phyloP scores from a whole-genome alignment of 106 monocot species.

The Dioscorea dumetorum region DNA sequence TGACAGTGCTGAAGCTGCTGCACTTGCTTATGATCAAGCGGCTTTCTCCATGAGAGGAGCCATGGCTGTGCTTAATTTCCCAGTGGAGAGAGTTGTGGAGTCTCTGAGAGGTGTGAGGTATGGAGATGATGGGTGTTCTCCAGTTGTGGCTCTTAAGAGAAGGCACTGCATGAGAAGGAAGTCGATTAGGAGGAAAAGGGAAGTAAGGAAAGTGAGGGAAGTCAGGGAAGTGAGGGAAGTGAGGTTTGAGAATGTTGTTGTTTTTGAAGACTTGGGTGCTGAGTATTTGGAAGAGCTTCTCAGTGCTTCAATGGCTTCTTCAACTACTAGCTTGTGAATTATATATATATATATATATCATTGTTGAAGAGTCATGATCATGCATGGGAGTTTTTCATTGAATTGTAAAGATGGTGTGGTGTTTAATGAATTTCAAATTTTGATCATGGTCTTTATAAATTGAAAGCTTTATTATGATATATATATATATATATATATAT shows the following conservation, averaged over 20 bases:
- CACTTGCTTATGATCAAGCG: conserved; percentile 35
- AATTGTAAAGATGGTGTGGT: too few species aligned
- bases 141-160: conserved; percentile 28
- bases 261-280: conserved; percentile 6
- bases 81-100: conserved; percentile 22
- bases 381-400: too few species aligned
- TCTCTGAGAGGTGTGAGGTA: conserved; percentile 10
- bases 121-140: conserved; percentile 17
- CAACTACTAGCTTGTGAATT: too few species aligned
- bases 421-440: too few species aligned
- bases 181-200: neutral
- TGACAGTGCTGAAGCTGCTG: conserved; percentile 32
- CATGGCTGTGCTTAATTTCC: conserved; percentile 34
- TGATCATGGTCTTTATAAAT: too few species aligned
- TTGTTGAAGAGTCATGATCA: too few species aligned
- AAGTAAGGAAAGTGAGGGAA: neutral
- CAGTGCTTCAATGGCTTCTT: neutral
- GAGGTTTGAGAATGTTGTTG: conserved; percentile 1
- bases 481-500: too few species aligned
- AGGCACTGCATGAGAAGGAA: conserved; percentile 17
- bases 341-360: too few species aligned
- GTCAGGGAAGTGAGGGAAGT: neutral
- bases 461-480: too few species aligned
- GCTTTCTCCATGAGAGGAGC: conserved; percentile 20
- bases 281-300: conserved; percentile 10